Evolutionary conservation across 2,329 filamentous ascomycete genomes (phyloP), one percentile per base, ranked within the genome.

Genomic region (Fusarium sp.): DNA sequence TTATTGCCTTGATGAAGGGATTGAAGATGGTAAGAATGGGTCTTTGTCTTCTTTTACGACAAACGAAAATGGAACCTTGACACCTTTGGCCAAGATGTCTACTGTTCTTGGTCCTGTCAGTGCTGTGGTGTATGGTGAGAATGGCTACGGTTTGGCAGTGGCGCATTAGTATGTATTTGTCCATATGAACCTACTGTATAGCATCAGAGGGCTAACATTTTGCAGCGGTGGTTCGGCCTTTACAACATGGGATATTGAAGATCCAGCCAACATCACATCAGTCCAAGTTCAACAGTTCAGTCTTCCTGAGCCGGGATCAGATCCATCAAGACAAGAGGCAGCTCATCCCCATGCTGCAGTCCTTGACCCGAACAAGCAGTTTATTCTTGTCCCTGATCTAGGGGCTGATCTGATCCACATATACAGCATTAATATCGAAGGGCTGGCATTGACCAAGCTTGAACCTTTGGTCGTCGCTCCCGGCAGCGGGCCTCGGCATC

Each of bases 401-500:
- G 88, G 91, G 40, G 83, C 86, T 58, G 91, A 93, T 71, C 72
- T 88, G 8, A 77, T 92, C 47, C 88, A 87, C 66, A 78, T 81
- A 58, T 92, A 87, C 76, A 74, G 79, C 56, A 82, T 91, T 72
- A 57, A 57, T 50, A 50, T 50, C 10, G 78, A 87, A 67, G 82
- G 83, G 45, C 74, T 79, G 8, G 81, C 84, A 33, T 79, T 87
- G 9, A 73, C 73, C 19, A 73, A 79, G 22, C 69, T 79, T 21
- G 67, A 75, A 8, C 81, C 85, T 9, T 77, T 87, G 36, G 67
- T 78, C 36, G 76, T 84, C 53, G 66, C 80, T 34, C 69, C 84
- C 3, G 90, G 89, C 17, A 86, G 84, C 38, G 91, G 91, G 0
- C 91, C 91, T 1, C 83, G 91, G 33, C 91, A 93, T 73, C 84